Evolutionary conservation across 305 asterid genomes (phyloP).

Genomic region (Petunia hybrid): DNA sequence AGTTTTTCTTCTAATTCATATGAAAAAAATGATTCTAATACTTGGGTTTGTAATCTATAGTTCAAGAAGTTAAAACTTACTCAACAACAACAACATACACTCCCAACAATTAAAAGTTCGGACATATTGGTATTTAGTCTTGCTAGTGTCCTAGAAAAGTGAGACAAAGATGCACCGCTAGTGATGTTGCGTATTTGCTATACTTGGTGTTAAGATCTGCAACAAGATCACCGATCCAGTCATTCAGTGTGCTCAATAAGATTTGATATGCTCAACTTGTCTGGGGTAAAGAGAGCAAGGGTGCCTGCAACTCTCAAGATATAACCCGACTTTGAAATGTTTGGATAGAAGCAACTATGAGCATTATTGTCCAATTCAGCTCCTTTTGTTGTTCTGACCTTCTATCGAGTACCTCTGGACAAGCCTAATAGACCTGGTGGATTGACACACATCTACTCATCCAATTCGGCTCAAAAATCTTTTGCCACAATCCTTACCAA

Average conservation of each 20-base stretch:
- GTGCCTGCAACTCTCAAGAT: constrained; percentile 13
- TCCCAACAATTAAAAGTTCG: background rate
- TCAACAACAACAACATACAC: background rate
- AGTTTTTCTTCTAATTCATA: background rate
- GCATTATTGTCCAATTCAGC: background rate
- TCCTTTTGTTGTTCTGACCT: background rate
- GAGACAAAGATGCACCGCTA: background rate
- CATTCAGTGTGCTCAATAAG: background rate
- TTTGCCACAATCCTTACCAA: background rate
- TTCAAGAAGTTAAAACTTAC: background rate
- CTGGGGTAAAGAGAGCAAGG: background rate
- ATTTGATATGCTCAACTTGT: background rate
- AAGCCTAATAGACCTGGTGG: background rate
- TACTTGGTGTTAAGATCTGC: background rate
- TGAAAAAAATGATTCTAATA: background rate
- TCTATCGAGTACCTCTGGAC: background rate
- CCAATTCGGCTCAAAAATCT: background rate
- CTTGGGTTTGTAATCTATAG: no score
- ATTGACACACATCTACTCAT: constrained; percentile 15
- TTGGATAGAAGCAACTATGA: background rate
- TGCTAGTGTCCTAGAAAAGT: background rate
- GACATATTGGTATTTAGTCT: background rate
- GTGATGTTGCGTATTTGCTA: background rate
- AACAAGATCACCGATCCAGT: background rate
- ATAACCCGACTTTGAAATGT: background rate